Base-by-base conservation (phyloP, 352 stramenopile species). In the Saprolegnia diclina region DNA sequence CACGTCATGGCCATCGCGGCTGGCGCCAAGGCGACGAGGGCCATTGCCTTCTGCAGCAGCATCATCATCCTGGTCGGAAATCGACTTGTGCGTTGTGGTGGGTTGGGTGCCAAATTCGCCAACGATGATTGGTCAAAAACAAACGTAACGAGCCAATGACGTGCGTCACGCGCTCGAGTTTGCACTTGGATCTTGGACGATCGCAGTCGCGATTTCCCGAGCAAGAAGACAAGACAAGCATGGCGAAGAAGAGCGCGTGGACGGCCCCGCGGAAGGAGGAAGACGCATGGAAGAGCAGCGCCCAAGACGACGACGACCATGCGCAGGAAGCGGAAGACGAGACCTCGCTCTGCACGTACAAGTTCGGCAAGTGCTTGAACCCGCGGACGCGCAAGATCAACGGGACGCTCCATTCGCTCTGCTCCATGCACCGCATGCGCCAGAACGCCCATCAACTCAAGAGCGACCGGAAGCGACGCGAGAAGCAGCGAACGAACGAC, bases 401-500 rank as follows among this genome's bases (percentile, higher is more conserved):
- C 38, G 63, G 63, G 9, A 37, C 32, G n/a, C 29, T 69, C 5
- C 63, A 69, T 46, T 69, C 63, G 21, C 46, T 69, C 18, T 69
- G 63, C 32, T 61, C 63, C 19, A 69, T 61, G 63, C 63, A 69
- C 26, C 45, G 63, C n/a, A 16, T 61, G 21, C 44, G 63, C 5
- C 63, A 69, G 26, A 69, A 69, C 32, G 63, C 63, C 13, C 63
- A 69, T 61, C 63, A 69, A 37, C 53, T 69, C 5, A 69, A 69
- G 38, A 69, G 63, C 42, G 63, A 69, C 32, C 63, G 63, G n/a
- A 69, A 69, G 50, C 48, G 63, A 26, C 45, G 63, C 11, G 52
- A 59, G 35, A 16, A 24, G 19, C 52, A 59, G 35, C 52, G 52
- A 59, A n/a, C 52, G 24, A 21, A 2, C 11, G 52, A 59, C n/a